These are phyloP conservation scores for Sugiyamaella sp. DNA, from an alignment of 1,139 yeast species.

Conservation along the genomic window DNA sequence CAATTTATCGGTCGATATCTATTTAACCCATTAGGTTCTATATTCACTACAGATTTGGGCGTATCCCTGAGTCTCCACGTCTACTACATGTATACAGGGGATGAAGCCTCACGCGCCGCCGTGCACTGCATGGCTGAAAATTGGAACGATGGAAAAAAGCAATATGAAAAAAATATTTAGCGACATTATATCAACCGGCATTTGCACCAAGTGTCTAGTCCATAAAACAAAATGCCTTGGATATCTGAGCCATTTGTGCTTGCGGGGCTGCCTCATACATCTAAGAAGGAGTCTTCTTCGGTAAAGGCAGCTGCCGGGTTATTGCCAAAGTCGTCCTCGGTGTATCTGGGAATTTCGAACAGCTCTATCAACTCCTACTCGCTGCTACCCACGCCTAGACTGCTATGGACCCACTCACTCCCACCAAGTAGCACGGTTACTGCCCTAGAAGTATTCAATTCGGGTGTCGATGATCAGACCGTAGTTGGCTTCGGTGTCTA, in stretches of 20 bases:
- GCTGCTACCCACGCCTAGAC: slow-evolving; percentile 78
- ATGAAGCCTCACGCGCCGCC: slow-evolving; percentile 9
- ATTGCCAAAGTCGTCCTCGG: slow-evolving; percentile 5
- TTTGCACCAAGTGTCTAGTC: too few relatives aligned
- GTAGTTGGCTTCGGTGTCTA: slow-evolving; percentile 33
- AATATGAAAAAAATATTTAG: slow-evolving; percentile 17
- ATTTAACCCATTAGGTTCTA: background rate
- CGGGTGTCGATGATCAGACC: slow-evolving; percentile 16
- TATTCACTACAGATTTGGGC: too few relatives aligned
- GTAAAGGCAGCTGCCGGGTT: slow-evolving; percentile 12
- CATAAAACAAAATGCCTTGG: slow-evolving; percentile 36
- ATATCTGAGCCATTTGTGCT: slow-evolving; percentile 41
- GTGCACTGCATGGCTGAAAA: background rate
- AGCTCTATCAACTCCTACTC: slow-evolving; percentile 73
- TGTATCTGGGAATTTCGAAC: slow-evolving; percentile 69
- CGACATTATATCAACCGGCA: too few relatives aligned
- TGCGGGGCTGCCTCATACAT: slow-evolving; percentile 38
- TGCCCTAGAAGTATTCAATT: slow-evolving; percentile 30
- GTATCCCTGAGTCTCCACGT: background rate
- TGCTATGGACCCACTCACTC: slow-evolving; percentile 72
- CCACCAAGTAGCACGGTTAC: slow-evolving; percentile 60
- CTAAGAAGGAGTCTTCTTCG: slow-evolving; percentile 22
- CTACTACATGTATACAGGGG: background rate
- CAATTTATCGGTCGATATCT: background rate
- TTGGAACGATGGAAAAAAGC: slow-evolving; percentile 1